These are phyloP conservation scores for Agarophyton chilense DNA, from an alignment of 23 red algal genomes.

Conservation along the genomic window DNA sequence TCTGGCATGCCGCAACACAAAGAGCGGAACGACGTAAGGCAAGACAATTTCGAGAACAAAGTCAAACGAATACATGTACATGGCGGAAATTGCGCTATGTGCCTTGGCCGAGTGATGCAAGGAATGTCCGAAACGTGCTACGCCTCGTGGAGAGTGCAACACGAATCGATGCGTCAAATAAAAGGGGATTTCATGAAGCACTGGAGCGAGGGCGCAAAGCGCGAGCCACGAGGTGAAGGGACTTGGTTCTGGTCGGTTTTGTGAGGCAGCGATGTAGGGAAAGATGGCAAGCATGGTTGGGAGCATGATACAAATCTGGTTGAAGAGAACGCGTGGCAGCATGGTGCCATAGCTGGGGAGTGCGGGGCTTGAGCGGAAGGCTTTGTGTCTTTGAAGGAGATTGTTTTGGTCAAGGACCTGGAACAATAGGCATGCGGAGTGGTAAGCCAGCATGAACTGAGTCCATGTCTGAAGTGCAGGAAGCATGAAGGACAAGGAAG, in stretches of 20 bases:
- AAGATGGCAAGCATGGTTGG: slow-evolving; percentile 68
- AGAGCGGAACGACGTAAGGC: slow-evolving; percentile 82
- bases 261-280: slow-evolving; percentile 6
- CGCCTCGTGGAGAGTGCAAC: slow-evolving; percentile 85
- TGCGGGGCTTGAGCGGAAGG: neutral
- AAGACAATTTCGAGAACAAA: slow-evolving; percentile 88
- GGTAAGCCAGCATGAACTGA: slow-evolving; percentile 51
- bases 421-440: slow-evolving; percentile 21
- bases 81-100: slow-evolving; percentile 74
- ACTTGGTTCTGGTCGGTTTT: neutral
- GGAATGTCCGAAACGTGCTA: slow-evolving; percentile 64
- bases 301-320: slow-evolving; percentile 86
- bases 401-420: slow-evolving; percentile 6
- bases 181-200: slow-evolving; percentile 90
- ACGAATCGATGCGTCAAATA: slow-evolving; percentile 93
- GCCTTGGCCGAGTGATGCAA: slow-evolving; percentile 91
- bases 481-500: too few species aligned
- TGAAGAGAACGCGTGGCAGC: slow-evolving; percentile 75
- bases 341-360: slow-evolving; percentile 55
- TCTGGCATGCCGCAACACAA: slow-evolving; percentile 4
- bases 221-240: neutral
- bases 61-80: slow-evolving; percentile 88
- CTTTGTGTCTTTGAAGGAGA: slow-evolving; percentile 13
- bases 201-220: slow-evolving; percentile 53
- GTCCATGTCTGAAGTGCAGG: slow-evolving; percentile 9